These are phyloP conservation scores for Rutstroemia sp. DNA, from an alignment of 2,329 filamentous ascomycete species.

Conservation along the genomic window DNA sequence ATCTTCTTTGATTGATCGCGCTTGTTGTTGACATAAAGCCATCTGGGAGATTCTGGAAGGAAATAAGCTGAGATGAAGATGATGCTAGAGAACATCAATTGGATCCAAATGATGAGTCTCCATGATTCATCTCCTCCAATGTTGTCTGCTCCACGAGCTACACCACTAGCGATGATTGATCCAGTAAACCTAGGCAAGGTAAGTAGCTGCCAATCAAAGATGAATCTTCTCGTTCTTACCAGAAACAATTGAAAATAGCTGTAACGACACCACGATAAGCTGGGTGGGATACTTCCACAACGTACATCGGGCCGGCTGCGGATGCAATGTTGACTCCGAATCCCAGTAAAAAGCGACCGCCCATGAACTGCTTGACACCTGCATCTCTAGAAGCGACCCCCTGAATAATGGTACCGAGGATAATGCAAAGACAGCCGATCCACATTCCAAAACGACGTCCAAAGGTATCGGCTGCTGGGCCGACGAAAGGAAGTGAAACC, in stretches of 20 bases:
- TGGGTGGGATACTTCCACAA: slow-evolving; percentile 40
- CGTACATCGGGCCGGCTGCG: slow-evolving; percentile 40
- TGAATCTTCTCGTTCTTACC: neutral
- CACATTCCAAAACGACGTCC: slow-evolving; percentile 42
- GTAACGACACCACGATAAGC: slow-evolving; percentile 38
- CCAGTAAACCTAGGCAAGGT: slow-evolving; percentile 36
- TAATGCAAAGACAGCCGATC: slow-evolving; percentile 36
- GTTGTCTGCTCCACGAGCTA: slow-evolving; percentile 43
- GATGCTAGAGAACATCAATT: slow-evolving; percentile 37
- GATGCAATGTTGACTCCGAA: slow-evolving; percentile 45
- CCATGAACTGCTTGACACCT: slow-evolving; percentile 38
- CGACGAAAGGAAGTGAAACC: slow-evolving; percentile 39
- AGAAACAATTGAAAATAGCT: slow-evolving; percentile 4
- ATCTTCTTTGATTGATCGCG: slow-evolving; percentile 44
- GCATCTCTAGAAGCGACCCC: slow-evolving; percentile 31
- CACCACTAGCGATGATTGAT: slow-evolving; percentile 47
- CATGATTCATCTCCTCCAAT: slow-evolving; percentile 36
- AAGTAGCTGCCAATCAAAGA: neutral
- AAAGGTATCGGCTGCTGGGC: slow-evolving; percentile 39
- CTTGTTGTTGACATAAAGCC: slow-evolving; percentile 50
- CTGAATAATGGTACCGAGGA: slow-evolving; percentile 41
- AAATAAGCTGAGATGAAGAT: slow-evolving; percentile 43
- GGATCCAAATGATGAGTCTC: slow-evolving; percentile 45
- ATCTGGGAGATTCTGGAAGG: slow-evolving; percentile 55
- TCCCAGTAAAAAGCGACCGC: slow-evolving; percentile 54